These are phyloP conservation scores for Hyaloscypha variabilis DNA, from an alignment of 495 filamentous ascomycete genomes.

Conservation along the genomic window DNA sequence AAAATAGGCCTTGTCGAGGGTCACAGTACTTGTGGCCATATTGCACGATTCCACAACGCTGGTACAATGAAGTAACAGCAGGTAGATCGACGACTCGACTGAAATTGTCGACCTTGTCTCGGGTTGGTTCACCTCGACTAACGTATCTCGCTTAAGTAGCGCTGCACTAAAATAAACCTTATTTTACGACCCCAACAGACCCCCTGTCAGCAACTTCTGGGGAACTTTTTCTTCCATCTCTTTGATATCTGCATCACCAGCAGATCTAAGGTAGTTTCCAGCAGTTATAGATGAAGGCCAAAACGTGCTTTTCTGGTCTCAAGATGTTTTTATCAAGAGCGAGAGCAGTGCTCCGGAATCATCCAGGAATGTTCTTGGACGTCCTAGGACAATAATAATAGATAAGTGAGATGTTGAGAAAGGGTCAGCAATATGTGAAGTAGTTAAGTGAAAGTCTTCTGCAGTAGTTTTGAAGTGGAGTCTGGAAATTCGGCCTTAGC, in stretches of 20 bases:
- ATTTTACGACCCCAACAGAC: not conserved
- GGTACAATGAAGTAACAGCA: slow-evolving; percentile 29
- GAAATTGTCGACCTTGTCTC: slow-evolving; percentile 2
- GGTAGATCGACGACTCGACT: not conserved
- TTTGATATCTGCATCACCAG: not conserved
- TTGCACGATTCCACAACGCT: slow-evolving; percentile 20
- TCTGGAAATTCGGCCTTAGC: not conserved
- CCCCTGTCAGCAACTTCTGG: not conserved
- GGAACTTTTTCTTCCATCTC: not conserved
- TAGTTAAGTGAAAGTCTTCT: not conserved
- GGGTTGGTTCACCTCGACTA: not conserved
- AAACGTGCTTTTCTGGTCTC: too few species aligned
- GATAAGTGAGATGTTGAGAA: too few species aligned
- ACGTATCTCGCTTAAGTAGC: slow-evolving; percentile 3
- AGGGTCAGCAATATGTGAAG: too few species aligned
- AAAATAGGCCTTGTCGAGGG: slow-evolving; percentile 54
- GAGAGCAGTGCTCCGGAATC: too few species aligned
- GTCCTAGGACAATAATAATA: too few species aligned
- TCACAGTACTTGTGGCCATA: slow-evolving; percentile 43
- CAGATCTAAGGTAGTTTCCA: too few species aligned
- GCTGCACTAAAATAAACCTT: slow-evolving; percentile 1
- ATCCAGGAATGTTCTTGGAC: too few species aligned
- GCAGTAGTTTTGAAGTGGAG: not conserved
- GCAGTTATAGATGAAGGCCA: too few species aligned
- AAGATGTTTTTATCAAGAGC: too few species aligned